A percentile compares a stretch with the other conserved stretches of the same genome.
Conservation (phyloP, 176 grass and related monocot species). For the Eremochloa ophiuroides region DNA sequence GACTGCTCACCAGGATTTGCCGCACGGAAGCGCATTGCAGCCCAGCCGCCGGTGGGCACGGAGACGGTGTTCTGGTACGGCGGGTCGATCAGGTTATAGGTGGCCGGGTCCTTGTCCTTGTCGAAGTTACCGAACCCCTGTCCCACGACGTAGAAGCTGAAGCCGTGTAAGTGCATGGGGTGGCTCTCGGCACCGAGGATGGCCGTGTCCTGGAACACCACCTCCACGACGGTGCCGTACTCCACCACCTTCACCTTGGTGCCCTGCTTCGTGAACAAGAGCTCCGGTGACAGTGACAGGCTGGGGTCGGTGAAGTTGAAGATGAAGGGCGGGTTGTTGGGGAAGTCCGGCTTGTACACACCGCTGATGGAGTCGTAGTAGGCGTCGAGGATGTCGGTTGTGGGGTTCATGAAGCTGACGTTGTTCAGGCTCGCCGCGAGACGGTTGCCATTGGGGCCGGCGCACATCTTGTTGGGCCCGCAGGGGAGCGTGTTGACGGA, state of each 20-base stretch:
- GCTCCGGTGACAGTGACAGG: fast-evolving
- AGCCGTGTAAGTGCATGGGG: constrained; percentile 40
- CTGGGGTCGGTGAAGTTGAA: constrained; percentile 39
- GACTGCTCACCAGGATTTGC: constrained; percentile 27
- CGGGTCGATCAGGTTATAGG: constrained; percentile 34
- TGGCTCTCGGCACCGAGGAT: constrained; percentile 28
- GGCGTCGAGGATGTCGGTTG: constrained; percentile 32
- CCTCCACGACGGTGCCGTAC: constrained; percentile 43
- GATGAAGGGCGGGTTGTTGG: constrained; percentile 31
- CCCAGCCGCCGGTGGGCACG: constrained; percentile 27
- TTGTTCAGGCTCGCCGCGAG: constrained; percentile 49
- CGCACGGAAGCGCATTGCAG: constrained; percentile 33
- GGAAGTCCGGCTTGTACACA: constrained; percentile 46
- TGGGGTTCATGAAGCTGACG: constrained; percentile 24
- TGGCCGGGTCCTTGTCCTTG: neutral
- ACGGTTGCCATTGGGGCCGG: neutral
- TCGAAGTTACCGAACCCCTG: constrained; percentile 24
- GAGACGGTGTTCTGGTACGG: constrained; percentile 27
- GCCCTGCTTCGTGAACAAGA: constrained; percentile 4
- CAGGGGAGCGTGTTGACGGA: constrained; percentile 20
- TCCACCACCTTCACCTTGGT: constrained; percentile 72
- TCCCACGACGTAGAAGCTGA: constrained; percentile 35
- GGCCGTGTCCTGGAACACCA: constrained; percentile 33
- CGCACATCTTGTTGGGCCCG: neutral
- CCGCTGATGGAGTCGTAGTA: neutral